Conservation (phyloP, 768 basidiomycete genomes). For the Auricularia heimuer region DNA sequence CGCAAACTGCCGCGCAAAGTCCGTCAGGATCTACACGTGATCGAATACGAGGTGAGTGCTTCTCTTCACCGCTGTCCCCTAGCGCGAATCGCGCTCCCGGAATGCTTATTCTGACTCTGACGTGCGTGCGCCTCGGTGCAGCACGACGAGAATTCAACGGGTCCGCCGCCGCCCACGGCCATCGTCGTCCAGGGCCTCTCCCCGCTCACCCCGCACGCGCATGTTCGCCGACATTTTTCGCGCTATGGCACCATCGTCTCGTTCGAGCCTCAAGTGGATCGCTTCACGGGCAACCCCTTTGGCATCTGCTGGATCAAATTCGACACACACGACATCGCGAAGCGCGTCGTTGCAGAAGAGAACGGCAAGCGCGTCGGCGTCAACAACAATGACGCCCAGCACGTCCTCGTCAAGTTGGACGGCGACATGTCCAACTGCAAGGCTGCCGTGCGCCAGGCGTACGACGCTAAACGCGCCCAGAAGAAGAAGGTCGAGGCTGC, state of each 20-base stretch:
- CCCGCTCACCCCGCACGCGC: slow-evolving; percentile 54
- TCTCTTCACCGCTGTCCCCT: no score
- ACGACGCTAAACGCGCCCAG: slow-evolving; percentile 28
- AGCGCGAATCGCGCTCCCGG: slow-evolving; percentile 8
- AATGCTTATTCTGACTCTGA: not conserved
- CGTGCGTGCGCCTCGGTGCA: slow-evolving; percentile 19
- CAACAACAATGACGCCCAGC: slow-evolving; percentile 36
- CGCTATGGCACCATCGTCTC: slow-evolving; percentile 50
- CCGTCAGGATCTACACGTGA: slow-evolving; percentile 33
- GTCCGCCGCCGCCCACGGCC: slow-evolving; percentile 61
- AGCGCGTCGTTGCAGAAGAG: slow-evolving; percentile 51
- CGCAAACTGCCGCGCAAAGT: slow-evolving; percentile 9
- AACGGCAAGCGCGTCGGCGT: slow-evolving; percentile 53
- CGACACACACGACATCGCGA: slow-evolving; percentile 55
- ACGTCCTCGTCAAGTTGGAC: slow-evolving; percentile 72
- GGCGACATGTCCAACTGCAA: slow-evolving; percentile 55
- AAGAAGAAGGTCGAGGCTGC: slow-evolving; percentile 23
- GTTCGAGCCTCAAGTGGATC: slow-evolving; percentile 73
- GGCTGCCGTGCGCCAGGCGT: slow-evolving; percentile 57
- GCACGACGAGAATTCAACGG: slow-evolving; percentile 67
- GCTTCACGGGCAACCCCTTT: slow-evolving; percentile 67
- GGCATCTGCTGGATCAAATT: slow-evolving; percentile 75
- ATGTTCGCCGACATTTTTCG: slow-evolving; percentile 57
- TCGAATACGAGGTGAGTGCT: slow-evolving; percentile 44
- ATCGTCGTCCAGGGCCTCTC: slow-evolving; percentile 67